These are phyloP conservation scores for Aspergillus fructus DNA, from an alignment of 2,329 filamentous ascomycete genomes.

Conservation along the genomic window DNA sequence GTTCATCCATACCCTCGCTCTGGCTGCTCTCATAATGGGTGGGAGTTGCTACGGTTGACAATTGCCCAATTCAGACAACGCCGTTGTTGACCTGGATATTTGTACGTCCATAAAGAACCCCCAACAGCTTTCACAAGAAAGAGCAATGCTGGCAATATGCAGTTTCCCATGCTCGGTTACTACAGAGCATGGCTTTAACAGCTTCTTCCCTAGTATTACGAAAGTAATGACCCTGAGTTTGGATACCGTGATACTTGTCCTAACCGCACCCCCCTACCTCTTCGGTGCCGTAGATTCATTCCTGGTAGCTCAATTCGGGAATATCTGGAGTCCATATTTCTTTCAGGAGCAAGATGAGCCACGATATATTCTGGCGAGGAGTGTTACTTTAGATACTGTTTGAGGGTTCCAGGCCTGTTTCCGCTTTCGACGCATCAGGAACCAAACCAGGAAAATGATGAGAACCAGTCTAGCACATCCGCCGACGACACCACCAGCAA, in stretches of 20 bases:
- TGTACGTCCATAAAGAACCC: background rate
- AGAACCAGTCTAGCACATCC: too few species aligned
- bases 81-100: background rate
- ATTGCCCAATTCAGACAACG: too few species aligned
- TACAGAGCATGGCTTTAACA: background rate
- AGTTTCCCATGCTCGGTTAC: background rate
- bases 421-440: too few species aligned
- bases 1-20: too few species aligned
- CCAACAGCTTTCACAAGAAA: background rate
- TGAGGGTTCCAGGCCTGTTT: background rate
- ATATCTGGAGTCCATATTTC: conserved; percentile 36
- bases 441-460: too few species aligned
- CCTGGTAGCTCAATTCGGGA: background rate
- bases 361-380: conserved; percentile 25
- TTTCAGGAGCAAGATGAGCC: conserved; percentile 28
- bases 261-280: background rate
- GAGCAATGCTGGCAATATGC: background rate
- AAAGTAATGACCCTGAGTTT: background rate
- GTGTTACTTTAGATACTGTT: background rate
- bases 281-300: background rate
- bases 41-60: too few species aligned
- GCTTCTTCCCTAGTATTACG: background rate
- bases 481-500: too few species aligned
- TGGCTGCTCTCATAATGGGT: too few species aligned
- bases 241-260: background rate